phyloP scores from a whole-genome alignment of 208 protist genomes.

The Trypanosoma scelopori region DNA sequence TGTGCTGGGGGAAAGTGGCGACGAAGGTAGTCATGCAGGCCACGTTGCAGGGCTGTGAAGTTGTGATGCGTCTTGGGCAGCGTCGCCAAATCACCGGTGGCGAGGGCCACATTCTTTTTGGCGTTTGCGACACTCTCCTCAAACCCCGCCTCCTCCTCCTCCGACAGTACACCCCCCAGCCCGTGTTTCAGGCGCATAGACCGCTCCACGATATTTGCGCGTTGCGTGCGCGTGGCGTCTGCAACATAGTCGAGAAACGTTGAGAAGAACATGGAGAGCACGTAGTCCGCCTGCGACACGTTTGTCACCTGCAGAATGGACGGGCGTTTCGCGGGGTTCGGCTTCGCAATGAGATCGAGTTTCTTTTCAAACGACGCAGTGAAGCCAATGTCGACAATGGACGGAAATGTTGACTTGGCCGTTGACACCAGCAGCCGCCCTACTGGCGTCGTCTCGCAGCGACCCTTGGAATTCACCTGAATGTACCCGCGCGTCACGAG shows the following conservation, averaged over 20 bases:
- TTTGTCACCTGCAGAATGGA: slow-evolving; percentile 19
- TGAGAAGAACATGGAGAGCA: slow-evolving; percentile 84
- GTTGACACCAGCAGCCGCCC: slow-evolving; percentile 74
- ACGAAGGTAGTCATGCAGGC: slow-evolving; percentile 75
- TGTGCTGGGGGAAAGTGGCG: slow-evolving; percentile 64
- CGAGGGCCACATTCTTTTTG: slow-evolving; percentile 35
- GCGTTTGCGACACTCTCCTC: slow-evolving; percentile 44
- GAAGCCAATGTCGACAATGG: slow-evolving; percentile 90
- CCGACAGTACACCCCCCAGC: slow-evolving; percentile 22
- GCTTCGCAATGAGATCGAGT: slow-evolving; percentile 86
- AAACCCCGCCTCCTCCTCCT: slow-evolving; percentile 29
- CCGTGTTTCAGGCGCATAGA: slow-evolving; percentile 60
- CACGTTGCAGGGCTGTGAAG: slow-evolving; percentile 86
- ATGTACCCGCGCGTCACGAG: slow-evolving; percentile 86
- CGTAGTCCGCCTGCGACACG: slow-evolving; percentile 69
- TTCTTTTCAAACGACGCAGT: slow-evolving; percentile 86
- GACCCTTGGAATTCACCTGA: slow-evolving; percentile 62
- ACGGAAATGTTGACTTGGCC: slow-evolving; percentile 78
- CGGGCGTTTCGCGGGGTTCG: slow-evolving; percentile 20
- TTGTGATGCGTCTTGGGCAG: slow-evolving; percentile 59
- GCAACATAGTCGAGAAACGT: slow-evolving; percentile 87
- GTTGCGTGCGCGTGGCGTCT: slow-evolving; percentile 74
- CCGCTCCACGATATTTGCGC: slow-evolving; percentile 61
- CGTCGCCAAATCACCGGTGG: slow-evolving; percentile 61
- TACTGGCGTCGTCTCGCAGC: slow-evolving; percentile 79